Base-by-base conservation (phyloP, 2,329 filamentous ascomycete genomes). In the Claviceps sorghi region DNA sequence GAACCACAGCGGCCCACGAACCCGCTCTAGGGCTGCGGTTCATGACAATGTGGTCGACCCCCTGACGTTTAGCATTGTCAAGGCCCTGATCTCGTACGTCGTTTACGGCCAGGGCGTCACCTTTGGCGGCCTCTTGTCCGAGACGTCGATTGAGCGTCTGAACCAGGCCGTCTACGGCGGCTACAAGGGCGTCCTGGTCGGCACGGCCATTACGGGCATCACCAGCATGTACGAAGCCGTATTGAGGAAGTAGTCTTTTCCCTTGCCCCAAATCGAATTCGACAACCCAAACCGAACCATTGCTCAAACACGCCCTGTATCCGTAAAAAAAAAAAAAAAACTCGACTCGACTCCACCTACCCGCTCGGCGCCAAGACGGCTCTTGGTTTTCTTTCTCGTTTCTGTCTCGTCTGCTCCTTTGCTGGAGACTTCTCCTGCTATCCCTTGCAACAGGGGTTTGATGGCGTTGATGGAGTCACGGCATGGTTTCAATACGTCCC, bases 41-140 rank as follows among this genome's bases (percentile, higher is more conserved):
- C 65, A 69, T 41, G 77, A 80, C 57, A 82, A 83, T 57, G 71
- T 75, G 6, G 81, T 91, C 57, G 93, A 98, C 65, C 90, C 90
- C 4, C 72, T 97, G 63, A 86, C 84, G 22, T 98, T 94, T 71
- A 95, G 90, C 71, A 82, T 97, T 53, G 80, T 80, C 60, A 95
- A 95, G 73, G 90, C 85, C 0, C 65, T 97, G 52, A 68, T 90
- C 54, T 82, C 86, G 8, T 95, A 86, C 66, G 76, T 91, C 36
- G 82, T 95, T 19, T 95, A 90, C 64, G 79, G 76, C 10, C 80
- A 84, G 64, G 79, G 78, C 36, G 75, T 78, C 49, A 79, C 76
- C 48, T 77, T 84, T 52, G 72, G 77, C 48, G 83, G 84, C 34
- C 72, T 82, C 51, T 72, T 88, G 53, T 74, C 78, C 53, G 71